Base-by-base conservation (phyloP, 768 basidiomycete genomes). In the Roridomyces roridus region DNA sequence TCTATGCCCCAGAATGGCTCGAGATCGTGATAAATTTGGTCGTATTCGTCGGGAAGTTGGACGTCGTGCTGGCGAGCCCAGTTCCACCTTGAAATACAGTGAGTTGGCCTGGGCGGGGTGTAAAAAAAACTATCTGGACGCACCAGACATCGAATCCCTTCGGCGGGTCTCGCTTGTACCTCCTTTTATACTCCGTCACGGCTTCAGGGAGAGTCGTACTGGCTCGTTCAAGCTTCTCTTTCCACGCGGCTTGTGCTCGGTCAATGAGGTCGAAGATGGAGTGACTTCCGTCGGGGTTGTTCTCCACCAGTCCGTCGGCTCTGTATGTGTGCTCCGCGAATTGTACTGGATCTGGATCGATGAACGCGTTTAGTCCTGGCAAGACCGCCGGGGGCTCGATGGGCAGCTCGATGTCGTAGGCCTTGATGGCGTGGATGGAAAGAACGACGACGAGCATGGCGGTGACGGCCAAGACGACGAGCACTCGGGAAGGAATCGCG, bases 141-240 rank as follows among this genome's bases (percentile, higher is more conserved):
- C 75, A 94, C 94, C 94, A 96, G 28, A 81, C 75, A 67, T 94
- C 93, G 59, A 97, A 98, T 0, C 95, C 95, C 47, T 81, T 83
- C 0, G 96, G 94, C 6, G 95, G 96, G 43, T 84, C 74, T 37
- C 91, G 81, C n/a, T 75, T 78, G 72, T 94, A 95, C 53, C 93
- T 77, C 54, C 81, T 76, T 52, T 75, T 78, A 70, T 98, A 97
- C 69, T 94, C 93, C 18, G 69, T 67, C 1, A 91, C 91, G 4
- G 93, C 95, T 29, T 88, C 79, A 26, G 78, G 77, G 15, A 97
- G 73, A 2, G 88, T 90, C 65, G 80, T 85, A 72, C 92, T 94
- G 63, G 95, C 92, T 47, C 79, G 77, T 8, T 76, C 70, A 25
- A 94, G 76, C 63, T 87, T 80, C 0, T 72, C 73, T 15, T 17